A percentile compares a stretch with the other conserved stretches of the same genome.
phyloP scores from a whole-genome alignment of 108 stramenopile species.

The Skeletonema marinoi region DNA sequence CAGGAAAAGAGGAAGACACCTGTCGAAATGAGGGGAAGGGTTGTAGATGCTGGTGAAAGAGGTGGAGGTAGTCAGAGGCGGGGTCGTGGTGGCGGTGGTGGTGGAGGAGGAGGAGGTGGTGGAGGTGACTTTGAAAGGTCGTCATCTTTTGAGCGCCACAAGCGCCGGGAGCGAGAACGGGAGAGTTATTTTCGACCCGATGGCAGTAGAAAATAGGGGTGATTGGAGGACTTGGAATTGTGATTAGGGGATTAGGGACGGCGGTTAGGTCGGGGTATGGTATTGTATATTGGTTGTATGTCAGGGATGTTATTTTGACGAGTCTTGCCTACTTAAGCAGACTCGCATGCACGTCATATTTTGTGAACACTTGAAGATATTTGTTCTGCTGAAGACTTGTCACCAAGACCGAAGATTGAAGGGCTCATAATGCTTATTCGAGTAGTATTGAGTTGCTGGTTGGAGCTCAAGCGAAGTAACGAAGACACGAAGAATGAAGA shows the following conservation, averaged over 20 bases:
- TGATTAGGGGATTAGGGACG: neutral
- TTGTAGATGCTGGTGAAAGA: conserved; percentile 50
- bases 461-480: conserved; percentile 7
- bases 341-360: neutral
- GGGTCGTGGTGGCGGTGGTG: conserved; percentile 38
- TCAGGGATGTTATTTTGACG: neutral
- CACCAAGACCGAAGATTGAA: conserved; percentile 1
- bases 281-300: conserved; percentile 12
- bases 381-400: neutral
- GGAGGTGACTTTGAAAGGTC: conserved; percentile 50
- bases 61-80: conserved; percentile 15
- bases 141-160: conserved; percentile 81
- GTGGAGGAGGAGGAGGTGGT: conserved; percentile 30
- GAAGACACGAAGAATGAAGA: conserved; percentile 16
- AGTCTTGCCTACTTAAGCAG: neutral
- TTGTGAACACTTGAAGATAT: neutral
- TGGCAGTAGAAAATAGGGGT: conserved; percentile 10
- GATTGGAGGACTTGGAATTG: neutral
- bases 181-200: conserved; percentile 50
- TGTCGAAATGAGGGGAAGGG: conserved; percentile 81
- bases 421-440: neutral
- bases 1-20: conserved; percentile 91
- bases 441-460: neutral
- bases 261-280: neutral
- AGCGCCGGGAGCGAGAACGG: conserved; percentile 63